These are phyloP conservation scores for Salix dunnii DNA, from an alignment of 345 rosid genomes.

Conservation along the genomic window DNA sequence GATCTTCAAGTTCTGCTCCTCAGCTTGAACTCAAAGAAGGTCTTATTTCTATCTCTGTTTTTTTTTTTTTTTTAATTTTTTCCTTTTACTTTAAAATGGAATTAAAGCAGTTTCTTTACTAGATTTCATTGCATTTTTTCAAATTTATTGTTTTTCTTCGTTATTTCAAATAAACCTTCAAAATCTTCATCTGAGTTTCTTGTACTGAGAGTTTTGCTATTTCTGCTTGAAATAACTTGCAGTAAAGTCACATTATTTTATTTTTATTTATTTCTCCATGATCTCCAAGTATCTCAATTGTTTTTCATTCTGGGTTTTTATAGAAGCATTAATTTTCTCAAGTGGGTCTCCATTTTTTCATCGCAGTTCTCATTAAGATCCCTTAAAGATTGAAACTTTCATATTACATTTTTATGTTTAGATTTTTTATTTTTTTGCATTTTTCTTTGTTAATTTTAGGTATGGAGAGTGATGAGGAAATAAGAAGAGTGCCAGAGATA, in stretches of 20 bases:
- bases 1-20: constrained; percentile 92
- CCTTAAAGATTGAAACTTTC: not conserved
- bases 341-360: constrained; percentile 6
- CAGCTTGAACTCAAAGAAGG: constrained; percentile 90
- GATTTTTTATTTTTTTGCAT: not conserved
- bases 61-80: not conserved
- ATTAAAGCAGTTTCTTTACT: not conserved
- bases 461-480: constrained; percentile 96
- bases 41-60: constrained; percentile 4
- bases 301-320: constrained; percentile 8
- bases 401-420: not conserved
- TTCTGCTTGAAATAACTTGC: not conserved
- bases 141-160: not conserved
- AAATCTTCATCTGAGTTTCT: constrained; percentile 7
- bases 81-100: not conserved
- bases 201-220: constrained; percentile 1
- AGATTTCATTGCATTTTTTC: not conserved
- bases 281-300: not conserved
- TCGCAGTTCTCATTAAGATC: not conserved
- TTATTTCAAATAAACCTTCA: not conserved
- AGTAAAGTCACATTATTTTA: not conserved
- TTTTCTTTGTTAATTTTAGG: constrained; percentile 33
- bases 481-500: constrained; percentile 87
- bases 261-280: not conserved
- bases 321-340: constrained; percentile 12